Conservation (phyloP, 2,329 filamentous ascomycete species). For the Ramularia collo-cygni region DNA sequence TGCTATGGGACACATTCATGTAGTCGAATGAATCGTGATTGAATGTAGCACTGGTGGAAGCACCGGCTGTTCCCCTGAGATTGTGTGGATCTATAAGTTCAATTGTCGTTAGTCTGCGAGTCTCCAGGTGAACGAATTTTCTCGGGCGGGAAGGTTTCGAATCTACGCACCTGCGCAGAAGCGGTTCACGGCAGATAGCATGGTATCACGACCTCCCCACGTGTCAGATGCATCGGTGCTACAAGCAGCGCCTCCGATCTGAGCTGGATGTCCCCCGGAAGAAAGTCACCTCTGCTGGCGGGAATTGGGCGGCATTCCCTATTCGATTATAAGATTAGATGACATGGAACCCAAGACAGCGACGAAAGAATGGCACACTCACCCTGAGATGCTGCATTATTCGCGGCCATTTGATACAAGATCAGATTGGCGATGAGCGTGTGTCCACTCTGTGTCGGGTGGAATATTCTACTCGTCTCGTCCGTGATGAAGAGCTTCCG, state of each 20-base stretch:
- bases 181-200: slow-evolving; percentile 3
- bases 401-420: slow-evolving; percentile 4
- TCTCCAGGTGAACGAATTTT: no score
- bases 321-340: neutral
- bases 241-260: slow-evolving; percentile 4
- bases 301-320: no score
- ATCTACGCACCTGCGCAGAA: slow-evolving; percentile 4
- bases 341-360: neutral
- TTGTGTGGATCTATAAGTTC: slow-evolving; percentile 6
- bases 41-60: slow-evolving; percentile 1
- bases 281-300: no score
- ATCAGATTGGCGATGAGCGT: slow-evolving; percentile 6
- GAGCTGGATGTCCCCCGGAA: no score
- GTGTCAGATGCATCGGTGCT: slow-evolving; percentile 3
- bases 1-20: slow-evolving; percentile 4
- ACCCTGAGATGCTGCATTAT: slow-evolving; percentile 2
- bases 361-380: no score
- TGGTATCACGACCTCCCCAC: slow-evolving; percentile 4
- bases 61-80: neutral
- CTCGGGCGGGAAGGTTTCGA: no score
- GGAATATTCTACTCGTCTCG: slow-evolving; percentile 4
- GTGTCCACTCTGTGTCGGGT: slow-evolving; percentile 7
- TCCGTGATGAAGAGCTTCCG: slow-evolving; percentile 4
- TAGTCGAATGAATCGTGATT: slow-evolving; percentile 4
- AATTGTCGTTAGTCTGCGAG: no score